A percentile compares a stretch with the other conserved stretches of the same genome.
phyloP scores from a whole-genome alignment of 768 basidiomycete genomes.

The Boletus fagicola region DNA sequence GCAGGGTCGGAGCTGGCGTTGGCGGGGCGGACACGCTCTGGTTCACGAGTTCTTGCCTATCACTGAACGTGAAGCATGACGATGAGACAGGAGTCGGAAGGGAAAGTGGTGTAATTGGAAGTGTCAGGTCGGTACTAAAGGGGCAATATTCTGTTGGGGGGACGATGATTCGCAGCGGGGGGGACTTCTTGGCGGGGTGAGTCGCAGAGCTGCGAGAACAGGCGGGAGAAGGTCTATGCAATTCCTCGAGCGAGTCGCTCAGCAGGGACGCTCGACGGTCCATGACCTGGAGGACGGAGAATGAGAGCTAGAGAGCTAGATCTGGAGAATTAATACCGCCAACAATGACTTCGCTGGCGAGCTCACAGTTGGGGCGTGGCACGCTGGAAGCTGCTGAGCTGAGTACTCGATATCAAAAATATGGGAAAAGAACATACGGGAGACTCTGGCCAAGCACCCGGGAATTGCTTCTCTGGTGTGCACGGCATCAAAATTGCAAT shows the following conservation, averaged over 20 bases:
- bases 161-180: conserved; percentile 31
- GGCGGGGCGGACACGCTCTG: conserved; percentile 10
- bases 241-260: conserved; percentile 18
- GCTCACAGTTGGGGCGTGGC: conserved; percentile 1
- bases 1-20: conserved; percentile 5
- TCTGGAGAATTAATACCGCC: neutral
- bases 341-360: neutral
- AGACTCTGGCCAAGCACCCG: conserved; percentile 27
- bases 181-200: conserved; percentile 17
- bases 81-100: conserved; percentile 27
- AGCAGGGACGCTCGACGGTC: conserved; percentile 2
- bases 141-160: conserved; percentile 35
- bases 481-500: conserved; percentile 24
- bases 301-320: neutral
- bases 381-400: neutral
- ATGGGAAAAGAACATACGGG: conserved; percentile 15
- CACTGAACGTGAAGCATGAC: conserved; percentile 28
- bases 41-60: conserved; percentile 11
- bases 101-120: conserved; percentile 28
- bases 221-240: neutral
- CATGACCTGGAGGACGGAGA: conserved; percentile 15
- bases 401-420: neutral
- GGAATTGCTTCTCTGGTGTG: conserved; percentile 17
- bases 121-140: conserved; percentile 32
- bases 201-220: conserved; percentile 7